Evolutionary conservation across 495 filamentous ascomycete species (phyloP), one percentile per base, ranked within the genome.

Genomic region (Extremus antarcticus): DNA sequence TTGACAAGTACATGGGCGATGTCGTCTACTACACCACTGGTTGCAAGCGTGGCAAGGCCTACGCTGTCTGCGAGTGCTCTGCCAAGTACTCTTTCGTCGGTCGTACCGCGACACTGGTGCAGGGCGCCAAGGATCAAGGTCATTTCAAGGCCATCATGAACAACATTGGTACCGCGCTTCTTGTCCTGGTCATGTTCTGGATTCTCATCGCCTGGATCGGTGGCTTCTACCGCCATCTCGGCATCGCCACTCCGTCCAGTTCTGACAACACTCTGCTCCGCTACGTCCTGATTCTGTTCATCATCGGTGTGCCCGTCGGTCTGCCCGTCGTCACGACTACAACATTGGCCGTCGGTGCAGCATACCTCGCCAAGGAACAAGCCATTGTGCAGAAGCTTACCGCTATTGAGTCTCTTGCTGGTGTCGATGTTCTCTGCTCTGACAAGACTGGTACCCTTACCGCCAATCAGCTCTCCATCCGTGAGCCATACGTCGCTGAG

Each of bases 61-160:
- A 82, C 70, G 83, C 71, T 68, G 74, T 87, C 55, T 77, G 79
- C 63, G 76, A 73, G 58, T 77, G 78, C 56, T 79, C 79, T 56
- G 83, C 83, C 35, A 76, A 73, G 61, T 73, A 75, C 70, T 86
- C 83, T 50, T 87, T 87, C 74, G 82, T 86, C 66, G 83, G 83
- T 70, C 78, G 79, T 65, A 87, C 83, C 53, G 83, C 83, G 59
- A 75, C 76, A 64, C 75, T 86, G 49, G 83, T 87, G 17, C 77
- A 85, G 66, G 82, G 82, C 59, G 83, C 83, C 61, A 72, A 84
- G 66, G 83, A 86, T 67, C 71, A 76, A 53, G 83, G 83, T 76
- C 83, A 87, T 73, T 87, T 87, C 80, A 87, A 87, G 73, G 83
- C 83, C 60, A 85, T 87, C 76, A 87, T 87, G 83, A 82, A 87